Conservation (phyloP, 2,329 filamentous ascomycete genomes). For the Alternaria sp. region DNA sequence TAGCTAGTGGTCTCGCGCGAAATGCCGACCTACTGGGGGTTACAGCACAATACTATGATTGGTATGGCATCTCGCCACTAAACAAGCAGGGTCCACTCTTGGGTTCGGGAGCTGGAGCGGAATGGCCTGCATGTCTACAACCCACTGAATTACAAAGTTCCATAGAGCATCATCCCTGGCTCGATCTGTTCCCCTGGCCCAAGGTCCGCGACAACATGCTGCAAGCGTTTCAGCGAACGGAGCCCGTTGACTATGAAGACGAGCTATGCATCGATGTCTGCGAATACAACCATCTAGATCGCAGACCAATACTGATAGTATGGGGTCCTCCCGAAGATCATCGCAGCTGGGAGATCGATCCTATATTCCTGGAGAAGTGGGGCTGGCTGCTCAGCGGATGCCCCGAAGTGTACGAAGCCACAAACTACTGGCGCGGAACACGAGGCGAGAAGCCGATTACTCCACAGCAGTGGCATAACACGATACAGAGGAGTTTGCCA, state of each 20-base stretch:
- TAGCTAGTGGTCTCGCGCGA: slow-evolving; percentile 16
- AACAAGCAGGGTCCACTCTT: slow-evolving; percentile 12
- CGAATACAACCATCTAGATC: slow-evolving; percentile 11
- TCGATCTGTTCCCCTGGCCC: slow-evolving; percentile 52
- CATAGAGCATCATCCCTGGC: slow-evolving; percentile 54
- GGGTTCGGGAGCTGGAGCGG: background rate
- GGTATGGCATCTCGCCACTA: slow-evolving; percentile 28
- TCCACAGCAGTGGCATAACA: slow-evolving; percentile 7
- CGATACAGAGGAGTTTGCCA: background rate
- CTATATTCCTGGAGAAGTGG: slow-evolving; percentile 59
- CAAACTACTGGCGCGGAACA: slow-evolving; percentile 28
- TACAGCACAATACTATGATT: slow-evolving; percentile 16
- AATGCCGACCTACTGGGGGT: slow-evolving; percentile 24
- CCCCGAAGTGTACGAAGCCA: slow-evolving; percentile 46
- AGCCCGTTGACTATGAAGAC: slow-evolving; percentile 37
- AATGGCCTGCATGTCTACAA: background rate
- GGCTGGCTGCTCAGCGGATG: slow-evolving; percentile 52
- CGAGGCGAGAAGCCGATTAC: slow-evolving; percentile 23
- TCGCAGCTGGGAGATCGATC: slow-evolving; percentile 59
- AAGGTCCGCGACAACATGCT: slow-evolving; percentile 52
- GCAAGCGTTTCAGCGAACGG: slow-evolving; percentile 37
- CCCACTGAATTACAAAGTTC: slow-evolving; percentile 42
- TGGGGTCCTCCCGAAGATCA: slow-evolving; percentile 61
- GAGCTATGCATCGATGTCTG: slow-evolving; percentile 32
- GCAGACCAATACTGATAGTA: slow-evolving; percentile 50